Base-by-base conservation (phyloP, 1,139 yeast genomes). In the Keqinozyma sinolaborantium region DNA sequence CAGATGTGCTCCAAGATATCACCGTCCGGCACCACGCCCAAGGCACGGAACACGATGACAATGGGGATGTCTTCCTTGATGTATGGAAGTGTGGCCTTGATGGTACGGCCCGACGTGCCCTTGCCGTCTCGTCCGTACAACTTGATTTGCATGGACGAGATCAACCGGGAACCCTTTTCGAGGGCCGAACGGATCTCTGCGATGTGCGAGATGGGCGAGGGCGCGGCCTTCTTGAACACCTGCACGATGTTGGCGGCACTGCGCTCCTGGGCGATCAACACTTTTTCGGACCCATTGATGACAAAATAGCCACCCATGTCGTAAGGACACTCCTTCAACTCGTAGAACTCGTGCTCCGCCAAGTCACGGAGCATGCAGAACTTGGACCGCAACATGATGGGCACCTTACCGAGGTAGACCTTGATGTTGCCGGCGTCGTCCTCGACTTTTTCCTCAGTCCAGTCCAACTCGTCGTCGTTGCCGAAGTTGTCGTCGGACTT, bases 241-340 rank as follows among this genome's bases (percentile, higher is more conserved):
- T 92, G 98, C 26, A 92, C 98, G 48, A 92, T 92, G 56, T 92
- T 92, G 35, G 98, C 98, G 5, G 98, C 97, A 45, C 95, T 82
- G 64, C 98, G 79, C 64, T 92, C 99, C 64, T 92, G 99, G 15
- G 98, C 98, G 69, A 92, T 92, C 53, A 92, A 73, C 38, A 92
- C 99, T 62, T 92, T 92, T 61, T 92, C 99, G 16, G 97, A 88
- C 50, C 99, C 99, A 65, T 92, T 92, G 54, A 92, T 92, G 49
- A 92, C 94, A 56, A 92, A 92, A 62, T 92, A 92, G 41, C 99
- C 99, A 60, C 99, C 99, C 92, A 88, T 92, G 72, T 92, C 99
- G 60, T 86, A 92, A 19, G 98, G 98, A 65, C 99, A 92, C 64
- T 92, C 99, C 61, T 92, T 90, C 53, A 92, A 77, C 51, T 90